A percentile compares a stretch with the other conserved stretches of the same genome.
Conservation (phyloP, 1,284 basidiomycete genomes). For the Apiotrichum montevideense region DNA sequence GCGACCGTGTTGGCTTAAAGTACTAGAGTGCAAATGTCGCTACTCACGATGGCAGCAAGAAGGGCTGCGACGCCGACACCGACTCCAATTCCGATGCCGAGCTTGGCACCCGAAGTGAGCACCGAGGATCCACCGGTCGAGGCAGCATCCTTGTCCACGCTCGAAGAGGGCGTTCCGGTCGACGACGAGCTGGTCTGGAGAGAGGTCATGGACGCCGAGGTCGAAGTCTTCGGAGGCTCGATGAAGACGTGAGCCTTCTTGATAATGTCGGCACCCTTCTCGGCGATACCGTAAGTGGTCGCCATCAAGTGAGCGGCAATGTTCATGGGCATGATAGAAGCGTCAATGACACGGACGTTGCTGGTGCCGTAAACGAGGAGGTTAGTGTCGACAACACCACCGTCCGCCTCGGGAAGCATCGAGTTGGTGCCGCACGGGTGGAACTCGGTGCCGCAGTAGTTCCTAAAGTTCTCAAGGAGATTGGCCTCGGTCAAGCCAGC, state of each 20-base stretch:
- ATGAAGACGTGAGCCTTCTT: conserved; percentile 30
- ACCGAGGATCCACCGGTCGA: conserved; percentile 3
- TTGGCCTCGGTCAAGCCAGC: conserved; percentile 25
- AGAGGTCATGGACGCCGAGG: conserved; percentile 1
- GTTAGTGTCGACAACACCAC: conserved; percentile 61
- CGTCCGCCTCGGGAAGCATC: conserved; percentile 58
- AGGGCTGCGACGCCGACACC: conserved; percentile 32
- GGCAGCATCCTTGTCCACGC: conserved; percentile 8
- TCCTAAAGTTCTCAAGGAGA: conserved; percentile 35
- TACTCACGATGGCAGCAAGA: conserved; percentile 28
- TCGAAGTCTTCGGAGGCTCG: conserved; percentile 7
- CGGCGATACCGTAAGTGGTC: conserved; percentile 62
- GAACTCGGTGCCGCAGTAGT: conserved; percentile 46
- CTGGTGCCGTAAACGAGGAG: conserved; percentile 59
- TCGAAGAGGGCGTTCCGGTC: no score
- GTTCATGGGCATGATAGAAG: conserved; percentile 49
- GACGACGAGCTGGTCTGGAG: conserved; percentile 13
- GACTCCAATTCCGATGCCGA: conserved; percentile 38
- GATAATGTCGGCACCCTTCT: conserved; percentile 61
- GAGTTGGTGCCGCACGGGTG: conserved; percentile 59
- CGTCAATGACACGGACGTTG: conserved; percentile 50
- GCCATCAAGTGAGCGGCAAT: conserved; percentile 47
- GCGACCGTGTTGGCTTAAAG: neutral
- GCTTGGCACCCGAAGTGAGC: conserved; percentile 25
- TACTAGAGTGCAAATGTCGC: neutral